phyloP scores from a whole-genome alignment of 352 stramenopile genomes.

The Phytophthora niederhauseri region DNA sequence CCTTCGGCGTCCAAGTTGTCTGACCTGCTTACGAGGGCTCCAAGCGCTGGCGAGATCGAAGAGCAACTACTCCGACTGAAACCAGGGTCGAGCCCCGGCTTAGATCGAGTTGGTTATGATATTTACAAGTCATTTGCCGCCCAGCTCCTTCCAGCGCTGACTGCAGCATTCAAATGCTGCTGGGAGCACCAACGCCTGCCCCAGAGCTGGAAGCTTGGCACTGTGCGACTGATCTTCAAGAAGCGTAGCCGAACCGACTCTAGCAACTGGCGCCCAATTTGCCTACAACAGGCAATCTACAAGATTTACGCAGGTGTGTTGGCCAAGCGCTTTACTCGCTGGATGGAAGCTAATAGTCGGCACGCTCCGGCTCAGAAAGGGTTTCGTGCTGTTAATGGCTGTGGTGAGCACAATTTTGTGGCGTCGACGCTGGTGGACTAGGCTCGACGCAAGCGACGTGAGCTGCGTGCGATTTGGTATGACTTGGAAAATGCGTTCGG shows the following conservation, averaged over 20 bases:
- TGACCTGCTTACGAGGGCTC: too few species aligned
- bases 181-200: not conserved
- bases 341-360: not conserved
- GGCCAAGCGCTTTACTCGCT: not conserved
- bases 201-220: not conserved
- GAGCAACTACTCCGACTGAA: too few species aligned
- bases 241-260: not conserved
- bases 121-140: constrained; percentile 18
- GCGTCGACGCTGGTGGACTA: too few species aligned
- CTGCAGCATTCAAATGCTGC: not conserved
- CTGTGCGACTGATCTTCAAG: constrained; percentile 3
- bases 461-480: not conserved
- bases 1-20: too few species aligned
- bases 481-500: not conserved
- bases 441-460: not conserved
- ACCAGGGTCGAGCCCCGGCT: too few species aligned
- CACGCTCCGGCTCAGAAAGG: not conserved
- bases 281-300: not conserved
- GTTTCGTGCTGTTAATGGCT: not conserved
- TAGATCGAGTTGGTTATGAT: constrained; percentile 26
- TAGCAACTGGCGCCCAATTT: not conserved
- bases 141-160: constrained; percentile 2
- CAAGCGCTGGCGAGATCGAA: too few species aligned
- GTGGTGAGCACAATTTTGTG: too few species aligned
- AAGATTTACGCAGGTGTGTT: not conserved